Base-by-base conservation (phyloP, 768 basidiomycete genomes). In the Mycena latifolia region DNA sequence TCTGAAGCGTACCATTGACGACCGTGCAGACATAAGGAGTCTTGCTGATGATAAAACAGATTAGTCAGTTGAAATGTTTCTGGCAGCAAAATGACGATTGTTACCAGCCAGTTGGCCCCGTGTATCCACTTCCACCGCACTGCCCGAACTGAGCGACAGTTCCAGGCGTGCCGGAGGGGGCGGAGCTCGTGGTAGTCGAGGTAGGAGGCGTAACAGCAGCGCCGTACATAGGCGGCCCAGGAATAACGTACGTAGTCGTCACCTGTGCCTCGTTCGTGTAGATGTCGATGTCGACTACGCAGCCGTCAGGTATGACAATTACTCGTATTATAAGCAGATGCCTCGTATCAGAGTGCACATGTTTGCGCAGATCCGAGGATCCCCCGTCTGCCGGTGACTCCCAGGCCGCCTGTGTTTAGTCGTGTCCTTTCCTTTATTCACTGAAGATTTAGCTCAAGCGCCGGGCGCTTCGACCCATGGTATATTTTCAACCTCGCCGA, bases 151-250 rank as follows among this genome's bases (percentile, higher is more conserved):
- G 75, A 6, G 78, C 70, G 4, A 79, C 77, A 12, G 79, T 77
- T 28, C 78, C 77, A 48, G 72, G 63, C 6, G 47, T 17, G 69
- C 66, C 24, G 74, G 61, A 25, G 74, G 33, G 31, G 67, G 55
- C 24, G 71, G 17, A 47, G 51, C 57, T 50, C 24, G 69, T 72
- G 8, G 67, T 69, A 20, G 52, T 37, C n/a, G 10, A n/a, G 12
- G 31, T 52, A 18, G 45, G 22, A 2, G 51, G 29, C 17, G 54
- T 29, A 63, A 17, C 35, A 50, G 76, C 53, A 25, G 73, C 75
- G 27, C 79, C 83, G 73, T 85, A 87, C 24, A 87, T 81, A 46
- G 83, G 79, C 25, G 83, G 82, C 25, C 82, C 81, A 5, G 82
- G 82, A 54, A 84, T 82, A 11, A 72, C 61, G 70, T 84, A 84